Evolutionary conservation across 2,329 filamentous ascomycete genomes (phyloP), one percentile per base, ranked within the genome.

Genomic region (Claviceps paspali): DNA sequence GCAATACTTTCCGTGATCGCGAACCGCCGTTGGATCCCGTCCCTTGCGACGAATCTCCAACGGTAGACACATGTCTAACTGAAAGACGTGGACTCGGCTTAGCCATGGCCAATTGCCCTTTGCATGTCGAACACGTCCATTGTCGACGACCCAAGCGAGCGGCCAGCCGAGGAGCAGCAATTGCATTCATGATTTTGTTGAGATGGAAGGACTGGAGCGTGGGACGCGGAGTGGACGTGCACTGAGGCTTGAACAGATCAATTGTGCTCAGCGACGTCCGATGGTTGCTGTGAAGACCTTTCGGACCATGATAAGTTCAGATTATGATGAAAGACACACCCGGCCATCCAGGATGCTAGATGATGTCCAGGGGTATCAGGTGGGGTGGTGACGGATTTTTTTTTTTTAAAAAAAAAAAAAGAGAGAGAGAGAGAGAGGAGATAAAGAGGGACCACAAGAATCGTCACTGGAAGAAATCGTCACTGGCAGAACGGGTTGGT

Each of bases 41-140:
- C 10, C 45, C 44, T 22, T 43, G 47, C 26, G 45, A 52, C 19
- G 41, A 47, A 41, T 36, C 38, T 38, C 43, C 48, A 19, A 46
- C 47, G 8, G 54, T 56, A 32, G 53, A 49, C 37, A 60, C 59
- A 5, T 44, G 43, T 34, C 52, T 50, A 44, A 45, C 33, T 27
- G 45, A 36, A 35, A 50, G 41, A 15, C 46, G 41, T 36, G 45
- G 50, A 12, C 52, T 43, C 15, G 53, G 48, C 29, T 49, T 61
- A 39, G 47, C 40, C 18, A 46, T 55, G 26, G 52, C 46, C 39
- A 58, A 51, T 49, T 64, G 63, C 38, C 51, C 55, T 39, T 57
- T 62, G 47, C 65, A 68, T 42, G 51, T 57, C 42, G 57, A 60
- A 49, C 65, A 68, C 10, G 64, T 66, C 65, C 64, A 65, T 45